Percentiles rank a stretch among this genome's conserved stretches.
phyloP scores from a whole-genome alignment of 257 asterid genomes.

The Salvia rosmarinus region DNA sequence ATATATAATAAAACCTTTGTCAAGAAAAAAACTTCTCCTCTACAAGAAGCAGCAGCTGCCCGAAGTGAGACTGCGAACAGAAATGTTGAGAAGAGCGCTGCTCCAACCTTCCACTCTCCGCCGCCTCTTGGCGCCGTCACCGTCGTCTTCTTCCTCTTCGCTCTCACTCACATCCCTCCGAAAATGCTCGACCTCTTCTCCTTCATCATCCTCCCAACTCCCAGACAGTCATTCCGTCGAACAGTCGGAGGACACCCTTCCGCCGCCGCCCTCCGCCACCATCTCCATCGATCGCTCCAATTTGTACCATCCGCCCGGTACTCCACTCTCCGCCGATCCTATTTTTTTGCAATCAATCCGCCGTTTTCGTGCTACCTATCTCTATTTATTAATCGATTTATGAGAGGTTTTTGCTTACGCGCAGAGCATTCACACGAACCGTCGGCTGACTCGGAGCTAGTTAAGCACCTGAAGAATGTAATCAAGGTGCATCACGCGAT shows the following conservation, averaged over 20 bases:
- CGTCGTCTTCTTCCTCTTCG: no score
- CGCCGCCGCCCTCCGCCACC: constrained; percentile 60
- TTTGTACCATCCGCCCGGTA: constrained; percentile 66
- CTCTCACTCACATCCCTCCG: no score
- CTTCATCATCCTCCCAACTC: constrained; percentile 43
- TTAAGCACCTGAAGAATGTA: constrained; percentile 79
- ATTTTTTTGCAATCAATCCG: not conserved
- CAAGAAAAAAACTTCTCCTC: no score
- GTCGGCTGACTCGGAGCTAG: constrained; percentile 70
- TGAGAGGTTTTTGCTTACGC: constrained; percentile 14
- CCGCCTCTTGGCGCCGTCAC: no score
- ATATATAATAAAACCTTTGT: no score
- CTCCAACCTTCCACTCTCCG: no score
- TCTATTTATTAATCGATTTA: constrained; percentile 1
- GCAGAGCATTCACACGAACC: constrained; percentile 85
- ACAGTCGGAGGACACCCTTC: constrained; percentile 60
- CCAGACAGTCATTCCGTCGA: constrained; percentile 60
- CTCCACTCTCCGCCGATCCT: no score
- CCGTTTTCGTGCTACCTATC: not conserved
- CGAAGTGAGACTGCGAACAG: no score
- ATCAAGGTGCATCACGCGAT: constrained; percentile 60
- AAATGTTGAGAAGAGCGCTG: no score
- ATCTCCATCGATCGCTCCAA: constrained; percentile 88
- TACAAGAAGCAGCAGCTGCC: no score
- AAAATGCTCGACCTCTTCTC: constrained; percentile 45